Conservation (phyloP, 371 early-diverging fungal species). For the Mucor saturninus region DNA sequence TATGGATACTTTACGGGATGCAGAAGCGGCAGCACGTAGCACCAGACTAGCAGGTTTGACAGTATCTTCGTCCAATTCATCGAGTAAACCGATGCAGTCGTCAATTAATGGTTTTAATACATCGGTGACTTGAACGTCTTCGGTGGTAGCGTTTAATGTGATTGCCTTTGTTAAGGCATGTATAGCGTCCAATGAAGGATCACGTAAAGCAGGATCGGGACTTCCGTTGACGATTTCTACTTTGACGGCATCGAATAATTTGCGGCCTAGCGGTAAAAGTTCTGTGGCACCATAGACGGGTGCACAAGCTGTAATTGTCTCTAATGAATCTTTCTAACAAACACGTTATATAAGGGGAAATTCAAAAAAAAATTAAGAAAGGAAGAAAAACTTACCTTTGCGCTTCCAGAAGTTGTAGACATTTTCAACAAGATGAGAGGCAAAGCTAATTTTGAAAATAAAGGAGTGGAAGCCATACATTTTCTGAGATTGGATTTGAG, state of each 20-base stretch:
- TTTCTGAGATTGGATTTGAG: slow-evolving; percentile 74
- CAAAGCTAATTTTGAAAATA: slow-evolving; percentile 78
- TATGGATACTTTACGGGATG: slow-evolving; percentile 53
- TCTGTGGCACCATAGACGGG: slow-evolving; percentile 71
- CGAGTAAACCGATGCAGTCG: slow-evolving; percentile 70
- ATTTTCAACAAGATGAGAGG: slow-evolving; percentile 88
- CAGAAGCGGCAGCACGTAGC: slow-evolving; percentile 64
- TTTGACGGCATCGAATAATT: slow-evolving; percentile 69
- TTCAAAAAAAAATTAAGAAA: background rate
- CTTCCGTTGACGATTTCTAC: slow-evolving; percentile 48
- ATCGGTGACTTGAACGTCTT: slow-evolving; percentile 42
- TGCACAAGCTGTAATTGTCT: slow-evolving; percentile 74
- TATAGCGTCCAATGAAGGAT: slow-evolving; percentile 60
- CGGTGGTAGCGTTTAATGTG: slow-evolving; percentile 21
- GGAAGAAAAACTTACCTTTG: slow-evolving; percentile 64
- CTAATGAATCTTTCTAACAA: slow-evolving; percentile 80
- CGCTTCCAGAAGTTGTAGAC: slow-evolving; percentile 79
- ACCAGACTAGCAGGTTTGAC: slow-evolving; percentile 71
- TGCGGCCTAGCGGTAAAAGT: slow-evolving; percentile 62
- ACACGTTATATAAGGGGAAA: background rate
- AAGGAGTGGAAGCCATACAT: slow-evolving; percentile 72
- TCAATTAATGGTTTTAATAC: slow-evolving; percentile 56
- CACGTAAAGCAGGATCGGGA: slow-evolving; percentile 65
- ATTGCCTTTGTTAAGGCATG: slow-evolving; percentile 54
- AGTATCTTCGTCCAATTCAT: slow-evolving; percentile 71